These are phyloP conservation scores for Bruguiera hainesii DNA, from an alignment of 441 rosid genomes.

Conservation along the genomic window DNA sequence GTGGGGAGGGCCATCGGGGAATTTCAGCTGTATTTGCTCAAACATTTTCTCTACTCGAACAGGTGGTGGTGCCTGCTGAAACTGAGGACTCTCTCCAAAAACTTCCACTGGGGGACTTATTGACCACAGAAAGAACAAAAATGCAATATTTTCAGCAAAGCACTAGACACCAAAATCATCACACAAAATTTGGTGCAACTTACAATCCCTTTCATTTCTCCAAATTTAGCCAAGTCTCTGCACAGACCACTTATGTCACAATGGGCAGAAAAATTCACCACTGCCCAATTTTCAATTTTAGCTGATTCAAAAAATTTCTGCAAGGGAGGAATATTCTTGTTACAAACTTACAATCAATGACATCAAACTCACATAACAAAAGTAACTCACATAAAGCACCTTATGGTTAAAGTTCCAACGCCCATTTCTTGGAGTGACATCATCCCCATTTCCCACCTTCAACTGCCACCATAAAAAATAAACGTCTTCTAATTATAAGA, in stretches of 20 bases:
- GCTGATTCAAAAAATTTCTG: constrained; percentile 58
- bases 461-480: constrained; percentile 42
- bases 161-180: background rate
- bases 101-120: constrained; percentile 44
- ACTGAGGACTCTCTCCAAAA: constrained; percentile 51
- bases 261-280: constrained; percentile 70
- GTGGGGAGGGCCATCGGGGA: constrained; percentile 61
- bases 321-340: constrained; percentile 6
- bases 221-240: constrained; percentile 46
- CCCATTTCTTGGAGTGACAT: constrained; percentile 56
- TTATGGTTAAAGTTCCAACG: constrained; percentile 74
- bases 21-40: constrained; percentile 48
- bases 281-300: constrained; percentile 58
- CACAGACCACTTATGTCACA: constrained; percentile 46
- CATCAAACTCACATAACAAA: constrained; percentile 6
- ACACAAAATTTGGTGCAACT: constrained; percentile 20
- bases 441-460: constrained; percentile 68
- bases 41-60: constrained; percentile 71
- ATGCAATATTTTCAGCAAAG: constrained; percentile 1
- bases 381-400: constrained; percentile 31
- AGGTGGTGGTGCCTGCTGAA: constrained; percentile 47
- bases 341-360: background rate
- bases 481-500: constrained; percentile 1
- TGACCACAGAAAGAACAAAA: constrained; percentile 27
- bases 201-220: constrained; percentile 65